Evolutionary conservation across 352 stramenopile species (phyloP).

Genomic region (Phytophthora agathidicida): DNA sequence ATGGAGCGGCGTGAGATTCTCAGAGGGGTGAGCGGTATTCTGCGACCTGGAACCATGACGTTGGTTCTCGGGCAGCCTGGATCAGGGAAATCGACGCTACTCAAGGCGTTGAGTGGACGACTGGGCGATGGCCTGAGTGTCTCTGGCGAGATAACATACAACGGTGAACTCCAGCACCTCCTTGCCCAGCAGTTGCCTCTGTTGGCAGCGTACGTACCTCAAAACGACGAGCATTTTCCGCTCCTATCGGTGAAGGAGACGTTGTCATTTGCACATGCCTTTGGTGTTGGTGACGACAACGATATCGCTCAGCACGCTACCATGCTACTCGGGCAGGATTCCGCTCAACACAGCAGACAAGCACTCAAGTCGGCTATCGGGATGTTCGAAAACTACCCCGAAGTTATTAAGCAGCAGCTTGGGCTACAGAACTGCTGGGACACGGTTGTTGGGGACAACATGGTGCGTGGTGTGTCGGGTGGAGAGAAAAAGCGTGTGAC

Average conservation of each 20-base stretch:
- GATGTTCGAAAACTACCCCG: conserved; percentile 23
- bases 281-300: not conserved
- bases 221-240: conserved; percentile 11
- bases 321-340: not conserved
- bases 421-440: conserved; percentile 33
- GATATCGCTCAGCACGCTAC: not conserved
- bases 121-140: conserved; percentile 27
- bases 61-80: conserved; percentile 19
- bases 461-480: conserved; percentile 82
- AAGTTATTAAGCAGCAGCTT: conserved; percentile 40
- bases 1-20: conserved; percentile 19
- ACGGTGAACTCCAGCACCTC: not conserved
- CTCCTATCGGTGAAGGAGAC: conserved; percentile 11
- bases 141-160: conserved; percentile 13
- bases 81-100: conserved; percentile 25
- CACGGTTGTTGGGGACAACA: conserved; percentile 64
- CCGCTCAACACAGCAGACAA: not conserved
- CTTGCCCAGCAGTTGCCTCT: conserved; percentile 10
- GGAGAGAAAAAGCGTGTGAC: conserved; percentile 79
- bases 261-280: conserved; percentile 9
- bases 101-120: conserved; percentile 49
- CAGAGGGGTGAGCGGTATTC: conserved; percentile 15
- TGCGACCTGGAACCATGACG: conserved; percentile 19
- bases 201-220: conserved; percentile 1
- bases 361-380: conserved; percentile 4